These are phyloP conservation scores for Ceratobasidium sp. DNA, from an alignment of 1,284 basidiomycete species.

Conservation along the genomic window DNA sequence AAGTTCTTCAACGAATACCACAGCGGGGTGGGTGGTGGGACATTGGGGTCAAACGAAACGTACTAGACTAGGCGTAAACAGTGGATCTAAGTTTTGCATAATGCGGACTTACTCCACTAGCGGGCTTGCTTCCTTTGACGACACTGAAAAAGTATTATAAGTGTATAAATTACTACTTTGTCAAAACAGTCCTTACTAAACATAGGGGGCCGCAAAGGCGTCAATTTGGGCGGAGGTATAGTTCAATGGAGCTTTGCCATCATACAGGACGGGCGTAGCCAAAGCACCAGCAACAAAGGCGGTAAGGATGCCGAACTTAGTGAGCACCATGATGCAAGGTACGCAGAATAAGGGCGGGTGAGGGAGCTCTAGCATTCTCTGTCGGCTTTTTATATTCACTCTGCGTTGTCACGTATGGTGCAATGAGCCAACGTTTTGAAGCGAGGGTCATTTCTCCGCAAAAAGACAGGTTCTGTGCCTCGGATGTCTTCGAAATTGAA, in stretches of 20 bases:
- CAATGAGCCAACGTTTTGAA: neutral
- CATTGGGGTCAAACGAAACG: slow-evolving; percentile 59
- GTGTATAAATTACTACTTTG: neutral
- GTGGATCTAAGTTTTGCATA: slow-evolving; percentile 15
- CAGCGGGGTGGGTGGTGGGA: slow-evolving; percentile 63
- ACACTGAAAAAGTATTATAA: slow-evolving; percentile 54
- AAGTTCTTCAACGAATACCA: slow-evolving; percentile 58
- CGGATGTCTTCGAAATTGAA: neutral
- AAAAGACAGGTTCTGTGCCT: neutral
- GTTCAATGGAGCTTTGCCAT: slow-evolving; percentile 67
- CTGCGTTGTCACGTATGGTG: neutral
- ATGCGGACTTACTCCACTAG: slow-evolving; percentile 61
- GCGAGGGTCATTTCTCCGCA: slow-evolving; percentile 8
- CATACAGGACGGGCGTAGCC: slow-evolving; percentile 64
- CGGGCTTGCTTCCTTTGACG: slow-evolving; percentile 66
- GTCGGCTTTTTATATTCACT: neutral
- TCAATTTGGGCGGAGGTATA: slow-evolving; percentile 63
- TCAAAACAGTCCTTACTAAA: slow-evolving; percentile 61
- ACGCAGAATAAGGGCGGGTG: neutral
- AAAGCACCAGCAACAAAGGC: slow-evolving; percentile 45
- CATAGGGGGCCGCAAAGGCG: slow-evolving; percentile 64
- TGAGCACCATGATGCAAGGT: neutral
- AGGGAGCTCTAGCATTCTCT: neutral
- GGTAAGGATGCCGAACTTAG: slow-evolving; percentile 11
- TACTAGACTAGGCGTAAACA: slow-evolving; percentile 59